Evolutionary conservation across 768 basidiomycete species (phyloP).

Genomic region (Kwoniella heveanensis): DNA sequence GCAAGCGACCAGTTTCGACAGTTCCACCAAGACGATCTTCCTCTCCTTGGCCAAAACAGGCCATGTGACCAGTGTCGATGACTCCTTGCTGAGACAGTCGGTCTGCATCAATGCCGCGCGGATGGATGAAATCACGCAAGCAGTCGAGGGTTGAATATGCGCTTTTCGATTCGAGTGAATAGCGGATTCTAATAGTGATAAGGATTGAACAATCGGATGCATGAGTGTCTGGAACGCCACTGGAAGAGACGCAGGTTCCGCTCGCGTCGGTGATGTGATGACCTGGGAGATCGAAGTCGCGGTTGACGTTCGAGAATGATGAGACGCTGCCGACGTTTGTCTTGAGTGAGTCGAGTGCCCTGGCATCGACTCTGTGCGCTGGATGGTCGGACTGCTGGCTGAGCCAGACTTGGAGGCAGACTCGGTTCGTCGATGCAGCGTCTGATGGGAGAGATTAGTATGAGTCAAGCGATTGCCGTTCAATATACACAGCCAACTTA

Average conservation of each 20-base stretch:
- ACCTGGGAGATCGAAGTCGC: conserved; percentile 14
- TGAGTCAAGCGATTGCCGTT: background rate
- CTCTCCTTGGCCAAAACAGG: conserved; percentile 73
- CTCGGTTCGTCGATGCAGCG: conserved; percentile 17
- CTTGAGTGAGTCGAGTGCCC: conserved; percentile 20
- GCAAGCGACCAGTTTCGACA: conserved; percentile 72
- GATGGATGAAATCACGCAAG: conserved; percentile 91
- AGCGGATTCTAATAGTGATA: conserved; percentile 81
- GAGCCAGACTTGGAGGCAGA: conserved; percentile 4
- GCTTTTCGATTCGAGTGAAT: conserved; percentile 72
- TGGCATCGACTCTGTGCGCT: conserved; percentile 8
- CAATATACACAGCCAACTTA: conserved; percentile 20
- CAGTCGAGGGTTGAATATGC: conserved; percentile 92
- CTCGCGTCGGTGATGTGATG: conserved; percentile 56
- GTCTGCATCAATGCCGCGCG: conserved; percentile 80
- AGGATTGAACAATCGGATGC: conserved; percentile 78
- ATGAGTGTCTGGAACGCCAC: conserved; percentile 74
- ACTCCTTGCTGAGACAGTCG: conserved; percentile 81
- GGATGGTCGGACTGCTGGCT: conserved; percentile 14
- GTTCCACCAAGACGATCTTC: conserved; percentile 74
- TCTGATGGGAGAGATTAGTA: background rate
- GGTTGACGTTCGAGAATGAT: conserved; percentile 24
- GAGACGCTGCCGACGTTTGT: conserved; percentile 31
- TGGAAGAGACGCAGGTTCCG: conserved; percentile 61
- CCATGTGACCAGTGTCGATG: conserved; percentile 68